Base-by-base conservation (phyloP, 345 rosid species). In the Triadica sebifera region DNA sequence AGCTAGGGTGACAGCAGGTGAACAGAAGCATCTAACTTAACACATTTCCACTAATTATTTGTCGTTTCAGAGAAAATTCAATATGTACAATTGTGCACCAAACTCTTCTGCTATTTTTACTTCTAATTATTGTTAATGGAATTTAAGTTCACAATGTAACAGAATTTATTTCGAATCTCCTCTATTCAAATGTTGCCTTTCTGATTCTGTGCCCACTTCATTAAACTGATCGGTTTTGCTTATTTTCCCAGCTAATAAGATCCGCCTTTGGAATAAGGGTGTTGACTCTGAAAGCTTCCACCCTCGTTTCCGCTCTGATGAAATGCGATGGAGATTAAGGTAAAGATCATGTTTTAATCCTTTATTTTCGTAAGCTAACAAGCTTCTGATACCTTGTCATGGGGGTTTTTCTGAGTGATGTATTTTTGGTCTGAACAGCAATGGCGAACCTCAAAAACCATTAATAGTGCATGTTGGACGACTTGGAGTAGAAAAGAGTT, bases 191-290 rank as follows among this genome's bases (percentile, higher is more conserved):
- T 62, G 34, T 56, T 73, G 50, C 51, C 22, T 37, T 56, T 72
- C 13, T 17, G 3, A 38, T 60, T 72, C 15, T 34, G 6, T 25
- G 76, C 56, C 1, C 7, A 19, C 49, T 49, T 69, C 47, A 62
- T 39, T 50, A 67, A 77, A 70, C 78, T 85, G 20, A 78, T 60
- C 65, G 51, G 3, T 38, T 74, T 63, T 74, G 22, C 53, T 67
- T 66, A 39, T 64, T 73, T 10, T 51, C 74, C 67, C 87, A 95
- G 98, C 98, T 71, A 86, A 95, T 74, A 94, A 89, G 88, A 94
- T 95, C 53, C 93, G 97, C 49, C 90, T 95, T 74, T 95, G 99
- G 98, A 95, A 91, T 69, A 95, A 95, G 85, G 99, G 99, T 75
- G 99, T 95, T 8, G 99, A 95, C 85, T 93, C 96, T 34, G 92